Evolutionary conservation across 2,329 filamentous ascomycete genomes (phyloP).

Genomic region (Colletotrichum lindemuthianum): DNA sequence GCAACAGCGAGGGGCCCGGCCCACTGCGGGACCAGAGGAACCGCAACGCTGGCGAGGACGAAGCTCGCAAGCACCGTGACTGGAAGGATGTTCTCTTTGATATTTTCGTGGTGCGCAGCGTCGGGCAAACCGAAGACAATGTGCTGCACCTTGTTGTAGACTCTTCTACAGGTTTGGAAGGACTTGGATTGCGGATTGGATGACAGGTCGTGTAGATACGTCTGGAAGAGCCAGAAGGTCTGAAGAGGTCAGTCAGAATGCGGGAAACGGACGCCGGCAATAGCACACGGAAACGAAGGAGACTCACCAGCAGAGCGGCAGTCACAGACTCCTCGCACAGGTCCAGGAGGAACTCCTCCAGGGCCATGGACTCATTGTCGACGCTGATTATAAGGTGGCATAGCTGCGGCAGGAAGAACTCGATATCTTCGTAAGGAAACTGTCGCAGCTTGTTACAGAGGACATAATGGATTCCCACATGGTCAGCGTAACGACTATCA

Average conservation of each 20-base stretch:
- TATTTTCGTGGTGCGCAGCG: conserved; percentile 74
- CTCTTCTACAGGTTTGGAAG: conserved; percentile 83
- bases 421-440: conserved; percentile 90
- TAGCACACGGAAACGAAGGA: conserved; percentile 1
- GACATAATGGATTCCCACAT: conserved; percentile 90
- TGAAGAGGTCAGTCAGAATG: conserved; percentile 47
- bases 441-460: conserved; percentile 89
- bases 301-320: conserved; percentile 79
- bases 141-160: conserved; percentile 90
- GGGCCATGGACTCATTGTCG: conserved; percentile 90
- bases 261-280: background rate
- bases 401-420: conserved; percentile 90
- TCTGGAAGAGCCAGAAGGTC: conserved; percentile 94
- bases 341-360: conserved; percentile 88
- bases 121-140: conserved; percentile 85
- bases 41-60: conserved; percentile 78
- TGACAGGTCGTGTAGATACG: conserved; percentile 84
- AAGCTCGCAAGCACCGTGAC: conserved; percentile 85
- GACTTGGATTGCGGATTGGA: conserved; percentile 78
- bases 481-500: conserved; percentile 82
- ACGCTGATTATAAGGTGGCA: conserved; percentile 89
- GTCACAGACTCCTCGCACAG: conserved; percentile 89
- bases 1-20: conserved; percentile 84
- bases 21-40: conserved; percentile 80
- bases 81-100: conserved; percentile 83